Evolutionary conservation across 2,329 filamentous ascomycete species (phyloP), one percentile per base, ranked within the genome.

Genomic region (Trichoderma semiorbis): DNA sequence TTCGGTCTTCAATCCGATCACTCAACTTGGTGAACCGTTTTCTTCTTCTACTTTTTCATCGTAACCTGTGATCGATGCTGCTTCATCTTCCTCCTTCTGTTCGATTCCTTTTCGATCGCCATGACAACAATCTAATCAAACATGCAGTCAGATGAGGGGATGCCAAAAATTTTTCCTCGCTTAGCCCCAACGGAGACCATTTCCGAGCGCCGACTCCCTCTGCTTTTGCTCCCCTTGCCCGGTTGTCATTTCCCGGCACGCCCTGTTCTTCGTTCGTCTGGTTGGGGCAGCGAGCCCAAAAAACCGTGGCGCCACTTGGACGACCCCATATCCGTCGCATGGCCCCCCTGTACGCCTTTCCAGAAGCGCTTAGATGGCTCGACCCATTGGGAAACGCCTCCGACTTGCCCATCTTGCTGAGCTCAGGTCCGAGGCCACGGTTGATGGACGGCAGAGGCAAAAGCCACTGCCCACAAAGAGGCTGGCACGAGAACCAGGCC

Each of bases 321-420:
- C 50, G 47, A 72, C 70, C 71, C 71, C 61, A 63, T 67, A 58
- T 34, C n/a, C 55, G 53, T 64, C 71, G 71, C 71, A 72, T 72
- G 71, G 71, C 66, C 60, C 70, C 71, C 71, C 68, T 71, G 62
- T 12, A 43, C 64, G 24, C 18, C 64, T 63, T 64, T 58, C 66
- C 65, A 68, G 36, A 69, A 65, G 32, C 28, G 65, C 47, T 34
- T 64, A 61, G 50, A 64, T 32, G 53, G 50, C 65, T 65, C 32
- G 65, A 68, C 65, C 30, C 34, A 65, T 72, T 72, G 66, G 60
- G 71, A 62, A 72, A 72, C 28, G 62, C 47, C 39, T 68, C 71
- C 58, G 71, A 69, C 55, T 60, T 57, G 47, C 66, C 62, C 43
- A 39, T 72, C 70, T 61, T 72, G 71, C 34, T 64, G 58, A 62